Conservation (phyloP, 331 rosid species). For the Malus hybrid region DNA sequence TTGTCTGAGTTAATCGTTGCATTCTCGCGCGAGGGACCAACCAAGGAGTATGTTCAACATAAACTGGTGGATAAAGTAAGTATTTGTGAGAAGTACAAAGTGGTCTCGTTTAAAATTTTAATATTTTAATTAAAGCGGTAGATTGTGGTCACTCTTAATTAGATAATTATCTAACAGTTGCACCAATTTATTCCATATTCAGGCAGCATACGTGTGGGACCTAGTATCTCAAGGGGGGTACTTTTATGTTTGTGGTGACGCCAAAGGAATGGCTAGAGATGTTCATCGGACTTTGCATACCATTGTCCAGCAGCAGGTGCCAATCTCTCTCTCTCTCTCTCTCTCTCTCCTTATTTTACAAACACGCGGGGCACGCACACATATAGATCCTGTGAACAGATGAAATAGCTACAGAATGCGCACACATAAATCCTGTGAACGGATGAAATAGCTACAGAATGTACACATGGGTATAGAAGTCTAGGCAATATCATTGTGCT, state of each 20-base stretch:
- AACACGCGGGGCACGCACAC: neutral
- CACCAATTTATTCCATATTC: conserved; percentile 20
- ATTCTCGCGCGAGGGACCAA: conserved; percentile 79
- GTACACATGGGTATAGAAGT: neutral
- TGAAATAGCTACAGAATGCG: too few relatives aligned
- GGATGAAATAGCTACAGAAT: neutral
- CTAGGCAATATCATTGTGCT: neutral
- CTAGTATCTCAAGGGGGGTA: conserved; percentile 69
- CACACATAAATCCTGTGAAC: neutral
- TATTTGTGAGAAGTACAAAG: neutral
- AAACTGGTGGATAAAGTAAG: conserved; percentile 75
- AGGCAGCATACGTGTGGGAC: conserved; percentile 74
- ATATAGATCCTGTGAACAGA: too few relatives aligned
- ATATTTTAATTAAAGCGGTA: too few relatives aligned
- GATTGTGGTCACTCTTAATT: neutral
- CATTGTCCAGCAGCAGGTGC: conserved; percentile 72
- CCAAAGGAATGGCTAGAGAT: conserved; percentile 95
- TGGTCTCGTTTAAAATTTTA: neutral
- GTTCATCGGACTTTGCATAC: conserved; percentile 84
- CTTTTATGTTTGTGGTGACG: conserved; percentile 94
- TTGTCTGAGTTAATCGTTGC: conserved; percentile 74
- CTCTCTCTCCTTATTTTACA: neutral
- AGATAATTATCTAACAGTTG: conserved; percentile 3
- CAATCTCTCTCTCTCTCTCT: conserved; percentile 14
- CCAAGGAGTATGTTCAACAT: conserved; percentile 90